Evolutionary conservation across 345 rosid species (phyloP).

Genomic region (Arabis alpina): DNA sequence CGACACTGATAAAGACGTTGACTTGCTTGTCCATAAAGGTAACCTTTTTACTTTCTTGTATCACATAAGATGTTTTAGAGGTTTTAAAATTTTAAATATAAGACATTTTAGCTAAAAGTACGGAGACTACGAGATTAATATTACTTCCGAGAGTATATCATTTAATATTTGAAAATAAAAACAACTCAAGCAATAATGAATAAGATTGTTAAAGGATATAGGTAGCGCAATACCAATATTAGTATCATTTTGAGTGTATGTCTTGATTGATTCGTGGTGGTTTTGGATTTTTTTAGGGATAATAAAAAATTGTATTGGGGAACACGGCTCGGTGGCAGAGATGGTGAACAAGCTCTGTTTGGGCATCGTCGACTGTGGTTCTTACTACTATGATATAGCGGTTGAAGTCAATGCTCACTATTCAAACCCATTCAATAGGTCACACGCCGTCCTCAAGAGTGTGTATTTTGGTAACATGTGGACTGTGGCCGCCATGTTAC

Average conservation of each 20-base stretch:
- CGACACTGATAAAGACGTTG: slow-evolving; percentile 6
- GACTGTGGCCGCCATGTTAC: slow-evolving; percentile 1
- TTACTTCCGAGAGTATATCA: too few relatives aligned
- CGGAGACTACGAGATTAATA: too few relatives aligned
- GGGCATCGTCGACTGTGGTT: not conserved
- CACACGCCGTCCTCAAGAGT: slow-evolving; percentile 1
- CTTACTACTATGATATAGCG: not conserved
- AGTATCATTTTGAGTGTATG: too few relatives aligned
- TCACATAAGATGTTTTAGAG: too few relatives aligned
- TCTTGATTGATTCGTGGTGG: not conserved
- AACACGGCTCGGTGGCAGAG: not conserved
- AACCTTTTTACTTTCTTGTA: not conserved
- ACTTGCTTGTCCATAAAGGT: slow-evolving; percentile 4
- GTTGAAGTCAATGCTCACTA: not conserved
- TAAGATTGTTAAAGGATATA: too few relatives aligned
- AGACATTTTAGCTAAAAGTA: too few relatives aligned
- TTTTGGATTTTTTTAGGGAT: slow-evolving; percentile 17
- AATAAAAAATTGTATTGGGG: not conserved
- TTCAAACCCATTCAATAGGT: not conserved
- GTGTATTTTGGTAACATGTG: slow-evolving; percentile 14
- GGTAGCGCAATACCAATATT: too few relatives aligned
- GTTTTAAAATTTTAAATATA: too few relatives aligned
- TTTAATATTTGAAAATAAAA: too few relatives aligned
- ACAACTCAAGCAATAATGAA: too few relatives aligned
- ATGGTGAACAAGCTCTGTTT: slow-evolving; percentile 21